Base-by-base conservation (phyloP, 768 basidiomycete species). In the Russula compacta region DNA sequence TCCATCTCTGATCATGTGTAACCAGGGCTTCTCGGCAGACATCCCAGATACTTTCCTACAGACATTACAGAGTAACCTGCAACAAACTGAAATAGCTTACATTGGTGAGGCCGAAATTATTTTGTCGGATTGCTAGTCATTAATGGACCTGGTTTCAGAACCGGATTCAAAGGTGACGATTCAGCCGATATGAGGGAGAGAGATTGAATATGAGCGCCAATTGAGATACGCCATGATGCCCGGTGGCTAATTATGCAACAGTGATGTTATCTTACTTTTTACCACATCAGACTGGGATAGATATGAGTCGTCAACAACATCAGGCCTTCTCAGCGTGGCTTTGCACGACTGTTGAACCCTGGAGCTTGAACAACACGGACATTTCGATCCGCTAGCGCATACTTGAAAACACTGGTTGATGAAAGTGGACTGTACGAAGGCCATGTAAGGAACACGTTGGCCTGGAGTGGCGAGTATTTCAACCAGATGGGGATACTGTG, bases 1-100 rank as follows among this genome's bases (percentile, higher is more conserved):
- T 12, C 3, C 19, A 3, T 49, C 32, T 39, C 46, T 57, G 21
- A 62, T 53, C 46, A 40, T 32, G 8, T 14, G 39, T 42, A 17
- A 59, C 10, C 58, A 78, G 76, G 79, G 78, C 44, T 81, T 81
- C 68, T 66, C 79, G 8, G 79, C 79, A 2, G 68, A 64, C 43
- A 71, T 80, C 49, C 69, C 74, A 2, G 69, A 70, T 4, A 14
- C 55, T 4, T 73, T 68, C 64, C 66, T 81, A 14, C 11, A 49
- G 33, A 60, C 68, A 35, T 71, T 80, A 47, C 70, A 78, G 58
- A 69, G 60, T 29, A 66, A 74, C 39, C 66, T 71, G 35, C 70
- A 44, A 32, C 10, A n/a, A 19, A 8, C 0, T 24, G 66, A 64
- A 55, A 76, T 81, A 60, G 73, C 75, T 59, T 81, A 78, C 70